Evolutionary conservation across 331 rosid genomes (phyloP).

Genomic region (Telfairia occidentalis): DNA sequence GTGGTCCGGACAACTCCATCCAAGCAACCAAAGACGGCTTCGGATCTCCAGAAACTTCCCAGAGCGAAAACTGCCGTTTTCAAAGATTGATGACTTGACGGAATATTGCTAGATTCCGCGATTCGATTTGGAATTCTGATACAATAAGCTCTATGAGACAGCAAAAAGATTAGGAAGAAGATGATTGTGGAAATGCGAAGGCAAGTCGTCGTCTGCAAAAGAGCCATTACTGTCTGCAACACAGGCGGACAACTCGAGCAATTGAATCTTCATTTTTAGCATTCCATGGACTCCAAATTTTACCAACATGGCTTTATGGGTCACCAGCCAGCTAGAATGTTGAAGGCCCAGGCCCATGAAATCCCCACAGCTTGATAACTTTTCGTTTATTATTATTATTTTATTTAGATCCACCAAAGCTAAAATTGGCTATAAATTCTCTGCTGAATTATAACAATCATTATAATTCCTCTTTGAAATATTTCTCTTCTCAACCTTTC

Average conservation of each 20-base stretch:
- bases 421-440: no score
- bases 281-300: background rate
- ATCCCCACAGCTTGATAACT: no score
- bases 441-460: no score
- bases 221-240: conserved; percentile 32
- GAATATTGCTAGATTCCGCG: conserved; percentile 23
- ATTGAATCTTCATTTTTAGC: background rate
- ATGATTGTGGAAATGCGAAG: conserved; percentile 15
- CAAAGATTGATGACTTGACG: conserved; percentile 27
- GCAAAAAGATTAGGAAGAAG: conserved; percentile 16
- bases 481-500: no score
- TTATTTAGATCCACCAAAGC: no score
- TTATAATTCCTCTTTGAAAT: no score
- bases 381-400: no score
- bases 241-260: background rate
- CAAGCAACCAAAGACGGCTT: conserved; percentile 80
- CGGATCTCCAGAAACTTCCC: conserved; percentile 97
- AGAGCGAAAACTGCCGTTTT: conserved; percentile 63
- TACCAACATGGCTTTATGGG: background rate
- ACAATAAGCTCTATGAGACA: conserved; percentile 18
- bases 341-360: background rate
- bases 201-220: conserved; percentile 14
- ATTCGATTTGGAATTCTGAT: conserved; percentile 59
- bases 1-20: conserved; percentile 73
- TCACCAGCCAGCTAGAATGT: background rate